Base-by-base conservation (phyloP, 2,329 filamentous ascomycete species). In the Hypoxylon sp. region DNA sequence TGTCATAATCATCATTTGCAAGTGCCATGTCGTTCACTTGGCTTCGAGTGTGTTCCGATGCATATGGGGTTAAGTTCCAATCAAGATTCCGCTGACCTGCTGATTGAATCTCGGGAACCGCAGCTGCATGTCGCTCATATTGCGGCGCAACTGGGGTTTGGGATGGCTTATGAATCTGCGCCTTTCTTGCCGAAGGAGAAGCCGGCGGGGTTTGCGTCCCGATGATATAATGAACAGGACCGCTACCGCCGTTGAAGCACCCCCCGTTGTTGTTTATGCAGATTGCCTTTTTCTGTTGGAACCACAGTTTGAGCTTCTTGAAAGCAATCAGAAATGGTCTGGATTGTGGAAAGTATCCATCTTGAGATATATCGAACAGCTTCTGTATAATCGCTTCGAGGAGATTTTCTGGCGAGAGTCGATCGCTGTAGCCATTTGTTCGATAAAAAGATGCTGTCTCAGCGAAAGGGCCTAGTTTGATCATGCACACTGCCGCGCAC, bases 261-360 rank as follows among this genome's bases (percentile, higher is more conserved):
- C 10, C 44, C 2, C 64, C 61, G 22, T 61, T 61, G 10, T 52
- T 59, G 19, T 64, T 64, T 13, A 67, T 43, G n/a, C 64, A 67
- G 13, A 67, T 20, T 2, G 20, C 52, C 37, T 64, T 67, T 50
- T 59, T 67, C 32, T 67, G 61, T n/a, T 51, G 46, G 34, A 37
- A 61, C 64, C 64, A 67, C 10, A 22, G 53, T 19, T 54, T 53
- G 26, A 67, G 57, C 48, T 62, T 67, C 47, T 54, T 55, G 28
- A 67, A 62, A 19, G 64, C 64, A 10, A 43, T 13, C 41, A 62
- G 4, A 24, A 67, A 67, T 44, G 64, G 64, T 4, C 54, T 50
- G 8, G 61, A 64, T 30, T 67, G 64, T 2, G 61, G 61, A 30
- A 64, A 67, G 19, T 56, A 56, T 17, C 64, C 64, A 17, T 67